Base-by-base conservation (phyloP, 2,329 filamentous ascomycete genomes). In the Pezicula rhizophila region DNA sequence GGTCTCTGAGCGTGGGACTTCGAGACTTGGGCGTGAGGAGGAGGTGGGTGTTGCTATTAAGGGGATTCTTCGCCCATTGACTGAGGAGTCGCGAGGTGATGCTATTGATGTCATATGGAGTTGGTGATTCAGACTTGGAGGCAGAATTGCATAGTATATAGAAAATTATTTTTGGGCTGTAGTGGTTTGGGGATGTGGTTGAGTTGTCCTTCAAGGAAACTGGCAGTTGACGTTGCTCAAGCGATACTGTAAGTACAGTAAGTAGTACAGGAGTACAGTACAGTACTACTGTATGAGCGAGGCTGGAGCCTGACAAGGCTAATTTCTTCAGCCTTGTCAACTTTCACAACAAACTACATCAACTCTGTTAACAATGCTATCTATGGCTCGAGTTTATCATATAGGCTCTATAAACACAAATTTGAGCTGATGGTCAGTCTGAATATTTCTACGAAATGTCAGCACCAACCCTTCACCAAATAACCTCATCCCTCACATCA, bases 1-100 rank as follows among this genome's bases (percentile, higher is more conserved):
- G 52, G 78, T 70, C 52, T 73, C 77, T 51, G 84, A 89, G 48
- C 79, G 79, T 14, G 76, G 70, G 49, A 70, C 70, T 58, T 91
- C 86, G 66, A 87, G 74, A 33, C 87, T 91, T 4, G 86, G 84
- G 11, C 89, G 86, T 34, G 79, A 77, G 31, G 89, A 93, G 35
- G 85, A 87, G 6, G 84, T 85, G 1, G 88, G 86, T 4, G 85
- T 85, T 7, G 76, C 70, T 39, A 80, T 71, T 11, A 75, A 75
- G 71, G 73, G 64, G 62, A 81, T 64, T 61, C 80, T 70, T 61
- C 82, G 72, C 69, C 79, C 65, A 69, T 77, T 57, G 69, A 79
- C 47, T 70, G 84, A 60, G 38, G 75, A 70, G 37, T 84, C 80
- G 50, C 81, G 77, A 20, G 80, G 80, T 8, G 78, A 76, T 37